Percentiles rank a stretch among this genome's conserved stretches.
Conservation (phyloP, 345 rosid genomes). For the Acer yangbiense region DNA sequence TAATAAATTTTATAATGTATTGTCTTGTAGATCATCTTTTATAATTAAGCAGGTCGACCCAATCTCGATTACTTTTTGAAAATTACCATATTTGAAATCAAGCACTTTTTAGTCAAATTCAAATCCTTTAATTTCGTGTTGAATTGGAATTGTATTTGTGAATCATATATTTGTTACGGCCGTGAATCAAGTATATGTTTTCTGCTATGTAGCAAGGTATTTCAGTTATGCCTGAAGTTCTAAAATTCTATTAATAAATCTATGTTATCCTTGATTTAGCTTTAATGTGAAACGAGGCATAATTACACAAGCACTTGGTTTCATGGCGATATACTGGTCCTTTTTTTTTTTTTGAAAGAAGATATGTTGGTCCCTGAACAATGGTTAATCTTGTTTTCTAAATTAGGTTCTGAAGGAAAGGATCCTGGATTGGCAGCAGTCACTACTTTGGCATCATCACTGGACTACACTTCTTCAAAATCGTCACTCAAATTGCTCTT, state of each 20-base stretch:
- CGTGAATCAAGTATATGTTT: not conserved
- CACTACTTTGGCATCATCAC: slow-evolving; percentile 71
- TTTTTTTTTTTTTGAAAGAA: not conserved
- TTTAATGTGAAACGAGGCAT: not conserved
- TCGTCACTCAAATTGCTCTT: slow-evolving; percentile 69
- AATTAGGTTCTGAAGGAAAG: slow-evolving; percentile 60
- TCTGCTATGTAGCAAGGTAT: not conserved
- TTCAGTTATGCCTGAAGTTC: not conserved
- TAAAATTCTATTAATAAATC: not conserved
- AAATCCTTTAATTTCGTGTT: not conserved
- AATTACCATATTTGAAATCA: not conserved
- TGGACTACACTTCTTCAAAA: slow-evolving; percentile 72
- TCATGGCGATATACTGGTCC: not conserved
- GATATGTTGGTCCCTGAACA: not conserved
- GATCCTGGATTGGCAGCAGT: slow-evolving; percentile 69
- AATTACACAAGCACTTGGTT: not conserved
- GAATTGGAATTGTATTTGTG: not conserved
- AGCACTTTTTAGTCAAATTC: not conserved
- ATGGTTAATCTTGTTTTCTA: slow-evolving; percentile 8
- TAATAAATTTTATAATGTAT: not conserved
- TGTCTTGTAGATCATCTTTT: not conserved
- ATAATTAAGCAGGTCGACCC: not conserved
- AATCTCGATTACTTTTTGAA: not conserved
- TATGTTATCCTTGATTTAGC: not conserved
- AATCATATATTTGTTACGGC: too few species aligned